Evolutionary conservation across 1,284 basidiomycete species (phyloP).

Genomic region (Erythrobasidium hasegawianum): DNA sequence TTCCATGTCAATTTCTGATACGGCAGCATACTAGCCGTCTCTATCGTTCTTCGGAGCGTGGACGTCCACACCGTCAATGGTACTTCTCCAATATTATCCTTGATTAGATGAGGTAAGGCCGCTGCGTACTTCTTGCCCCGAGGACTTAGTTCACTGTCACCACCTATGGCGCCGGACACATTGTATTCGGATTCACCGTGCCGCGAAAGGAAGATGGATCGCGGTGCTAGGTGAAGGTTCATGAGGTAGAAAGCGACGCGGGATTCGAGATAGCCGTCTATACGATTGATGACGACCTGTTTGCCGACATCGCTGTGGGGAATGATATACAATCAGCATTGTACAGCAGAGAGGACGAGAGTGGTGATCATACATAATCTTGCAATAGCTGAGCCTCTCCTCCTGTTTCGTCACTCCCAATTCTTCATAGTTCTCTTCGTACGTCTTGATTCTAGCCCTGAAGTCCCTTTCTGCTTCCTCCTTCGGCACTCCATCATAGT

Average conservation of each 20-base stretch:
- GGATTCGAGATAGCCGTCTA: conserved; percentile 81
- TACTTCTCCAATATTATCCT: conserved; percentile 84
- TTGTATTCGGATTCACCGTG: conserved; percentile 99
- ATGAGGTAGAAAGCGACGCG: conserved; percentile 78
- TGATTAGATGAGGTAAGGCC: conserved; percentile 81
- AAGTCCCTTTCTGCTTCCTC: conserved; percentile 88
- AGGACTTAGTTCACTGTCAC: conserved; percentile 81
- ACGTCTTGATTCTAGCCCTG: conserved; percentile 80
- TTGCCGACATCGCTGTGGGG: conserved; percentile 25
- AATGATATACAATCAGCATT: too few species aligned
- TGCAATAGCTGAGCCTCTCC: conserved; percentile 65
- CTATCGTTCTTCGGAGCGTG: conserved; percentile 84
- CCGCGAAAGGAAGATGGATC: conserved; percentile 95
- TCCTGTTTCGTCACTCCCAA: conserved; percentile 71
- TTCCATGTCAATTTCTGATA: conserved; percentile 98
- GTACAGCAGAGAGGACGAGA: too few species aligned
- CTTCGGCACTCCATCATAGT: conserved; percentile 84
- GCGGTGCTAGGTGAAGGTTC: conserved; percentile 80
- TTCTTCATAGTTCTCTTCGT: conserved; percentile 92
- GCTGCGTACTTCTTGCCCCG: conserved; percentile 79
- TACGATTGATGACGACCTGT: conserved; percentile 42
- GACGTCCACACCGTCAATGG: conserved; percentile 95
- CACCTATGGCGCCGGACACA: conserved; percentile 93
- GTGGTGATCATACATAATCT: conserved; percentile 64
- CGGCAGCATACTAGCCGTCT: conserved; percentile 76